These are phyloP conservation scores for Hygrocybe coccinea DNA, from an alignment of 768 basidiomycete genomes.

Conservation along the genomic window DNA sequence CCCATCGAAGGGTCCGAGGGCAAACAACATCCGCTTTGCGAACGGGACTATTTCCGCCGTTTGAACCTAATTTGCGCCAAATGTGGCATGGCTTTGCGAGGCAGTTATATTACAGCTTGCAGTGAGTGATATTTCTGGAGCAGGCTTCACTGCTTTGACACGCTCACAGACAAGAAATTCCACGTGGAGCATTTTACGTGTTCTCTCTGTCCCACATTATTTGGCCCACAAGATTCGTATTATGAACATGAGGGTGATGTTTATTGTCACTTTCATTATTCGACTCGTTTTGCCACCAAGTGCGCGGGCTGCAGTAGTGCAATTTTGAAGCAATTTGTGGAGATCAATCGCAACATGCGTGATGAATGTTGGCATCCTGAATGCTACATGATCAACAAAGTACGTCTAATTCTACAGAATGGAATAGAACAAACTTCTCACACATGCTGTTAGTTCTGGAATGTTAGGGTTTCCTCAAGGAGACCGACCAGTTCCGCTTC, in stretches of 20 bases:
- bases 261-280: conserved; percentile 99
- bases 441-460: conserved; percentile 77
- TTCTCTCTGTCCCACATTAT: conserved; percentile 90
- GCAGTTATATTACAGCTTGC: conserved; percentile 99
- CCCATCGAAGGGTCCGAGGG: conserved; percentile 91
- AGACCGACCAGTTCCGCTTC: conserved; percentile 59
- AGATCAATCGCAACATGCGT: conserved; percentile 96
- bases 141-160: conserved; percentile 4
- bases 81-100: conserved; percentile 88
- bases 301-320: conserved; percentile 97
- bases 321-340: conserved; percentile 98
- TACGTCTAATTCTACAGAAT: conserved; percentile 31
- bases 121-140: conserved; percentile 44
- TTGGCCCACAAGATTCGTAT: conserved; percentile 97
- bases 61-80: conserved; percentile 95
- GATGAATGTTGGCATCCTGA: conserved; percentile 99
- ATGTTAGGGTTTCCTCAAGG: conserved; percentile 84
- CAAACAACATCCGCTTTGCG: conserved; percentile 91
- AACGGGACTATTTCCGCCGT: conserved; percentile 95
- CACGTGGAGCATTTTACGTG: conserved; percentile 99
- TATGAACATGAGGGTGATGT: conserved; percentile 98
- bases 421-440: neutral
- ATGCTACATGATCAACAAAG: conserved; percentile 99
- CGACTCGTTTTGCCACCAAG: conserved; percentile 96
- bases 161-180: conserved; percentile 82